Base-by-base conservation (phyloP, 2,329 filamentous ascomycete genomes). In the Penicillium sp. region DNA sequence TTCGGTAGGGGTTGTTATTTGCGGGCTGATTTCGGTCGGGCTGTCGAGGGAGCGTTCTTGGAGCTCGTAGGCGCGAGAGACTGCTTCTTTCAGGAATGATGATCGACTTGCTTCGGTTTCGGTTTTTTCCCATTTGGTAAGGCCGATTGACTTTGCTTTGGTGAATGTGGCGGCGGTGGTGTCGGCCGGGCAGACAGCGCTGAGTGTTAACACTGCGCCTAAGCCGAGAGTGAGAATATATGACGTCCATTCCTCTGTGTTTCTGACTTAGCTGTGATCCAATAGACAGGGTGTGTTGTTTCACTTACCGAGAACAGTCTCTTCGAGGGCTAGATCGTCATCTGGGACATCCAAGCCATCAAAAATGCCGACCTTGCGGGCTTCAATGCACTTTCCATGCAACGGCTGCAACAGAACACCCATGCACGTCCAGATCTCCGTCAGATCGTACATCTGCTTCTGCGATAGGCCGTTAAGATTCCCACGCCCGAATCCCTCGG, bases 391-490 rank as follows among this genome's bases (percentile, higher is more conserved):
- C 50, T 80, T 79, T 1, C 80, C 82, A 54, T 82, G 79, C 46
- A 86, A 80, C 10, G 77, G 78, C 49, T 82, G 79, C 3, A 87
- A 69, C 8, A 88, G 70, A 6, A 81, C 78, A 19, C 78, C 77
- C 38, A 87, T 67, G 62, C 84, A 86, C 10, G 80, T 84, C 84
- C 84, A 87, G 11, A 87, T 76, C 63, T 87, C 85, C 37, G 78
- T 83, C 77, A 87, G 85, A 65, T 87, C 84, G 60, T 84, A 86
- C 10, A 87, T 73, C 61, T 87, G 78, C 51, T 78, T 76, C 4
- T 80, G 76, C 8, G 75, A 78, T 38, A 87, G 72, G 0, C 84
- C 84, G 12, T 71, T 75, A 14, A 66, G 67, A 61, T 87, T 87
- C 2, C 84, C 84, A 50, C 73, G 74, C 3, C 78, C 83, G 59